These are phyloP conservation scores for Endogone sp. DNA, from an alignment of 192 early-diverging fungal genomes.

Conservation along the genomic window DNA sequence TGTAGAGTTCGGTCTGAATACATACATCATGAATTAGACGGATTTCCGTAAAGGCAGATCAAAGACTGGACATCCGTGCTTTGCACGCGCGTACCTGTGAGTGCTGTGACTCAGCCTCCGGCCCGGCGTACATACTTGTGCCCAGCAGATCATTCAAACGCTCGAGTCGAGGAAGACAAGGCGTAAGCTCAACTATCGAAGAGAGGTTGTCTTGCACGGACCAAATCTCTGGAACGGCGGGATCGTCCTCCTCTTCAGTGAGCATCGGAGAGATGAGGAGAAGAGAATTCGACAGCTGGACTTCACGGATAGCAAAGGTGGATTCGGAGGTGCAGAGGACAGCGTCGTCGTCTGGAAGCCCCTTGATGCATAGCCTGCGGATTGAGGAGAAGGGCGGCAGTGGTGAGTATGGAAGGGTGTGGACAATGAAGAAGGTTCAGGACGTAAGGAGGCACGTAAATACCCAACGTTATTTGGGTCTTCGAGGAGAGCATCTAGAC, in stretches of 20 bases:
- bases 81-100: slow-evolving; percentile 11
- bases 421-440: neutral
- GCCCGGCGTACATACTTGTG: slow-evolving; percentile 31
- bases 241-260: neutral
- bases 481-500: too few species aligned
- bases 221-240: slow-evolving; percentile 8
- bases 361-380: slow-evolving; percentile 21
- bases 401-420: too few species aligned
- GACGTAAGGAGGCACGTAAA: too few species aligned
- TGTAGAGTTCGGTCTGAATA: slow-evolving; percentile 26
- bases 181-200: slow-evolving; percentile 35
- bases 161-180: slow-evolving; percentile 35
- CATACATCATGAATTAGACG: neutral
- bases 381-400: too few species aligned
- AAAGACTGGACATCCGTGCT: too few species aligned
- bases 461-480: too few species aligned
- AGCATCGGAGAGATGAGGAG: slow-evolving; percentile 7
- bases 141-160: slow-evolving; percentile 31
- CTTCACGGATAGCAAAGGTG: slow-evolving; percentile 26
- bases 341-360: slow-evolving; percentile 31
- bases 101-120: slow-evolving; percentile 23
- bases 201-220: slow-evolving; percentile 33
- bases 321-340: slow-evolving; percentile 24
- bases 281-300: slow-evolving; percentile 30
- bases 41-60: too few species aligned